Evolutionary conservation across 225 moss, liverwort and hornwort species (phyloP).

Genomic region (Sphagnum tenellum): DNA sequence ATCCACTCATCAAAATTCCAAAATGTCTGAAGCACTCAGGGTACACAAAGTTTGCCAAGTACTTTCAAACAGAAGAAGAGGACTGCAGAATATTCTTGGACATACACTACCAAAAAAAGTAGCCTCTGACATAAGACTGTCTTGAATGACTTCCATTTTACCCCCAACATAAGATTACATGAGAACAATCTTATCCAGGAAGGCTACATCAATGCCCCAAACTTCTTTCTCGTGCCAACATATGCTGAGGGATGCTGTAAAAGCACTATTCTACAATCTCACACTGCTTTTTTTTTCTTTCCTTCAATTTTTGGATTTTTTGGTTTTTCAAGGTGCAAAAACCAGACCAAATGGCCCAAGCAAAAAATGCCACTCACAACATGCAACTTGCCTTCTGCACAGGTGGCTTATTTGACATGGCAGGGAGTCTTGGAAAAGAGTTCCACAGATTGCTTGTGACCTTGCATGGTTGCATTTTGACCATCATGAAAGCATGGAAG

Average conservation of each 20-base stretch:
- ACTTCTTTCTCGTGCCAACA: constrained; percentile 10
- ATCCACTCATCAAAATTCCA: too few species aligned
- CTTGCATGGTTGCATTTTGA: constrained; percentile 37
- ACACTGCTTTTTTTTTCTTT: constrained; percentile 23
- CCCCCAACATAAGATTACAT: constrained; percentile 16
- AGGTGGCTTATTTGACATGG: constrained; percentile 13
- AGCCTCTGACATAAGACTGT: too few species aligned
- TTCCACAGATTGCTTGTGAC: constrained; percentile 32
- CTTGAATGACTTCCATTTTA: too few species aligned
- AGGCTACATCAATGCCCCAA: constrained; percentile 13
- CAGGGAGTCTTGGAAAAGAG: constrained; percentile 14
- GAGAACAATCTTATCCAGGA: constrained; percentile 14
- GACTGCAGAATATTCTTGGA: too few species aligned
- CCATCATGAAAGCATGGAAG: constrained; percentile 32
- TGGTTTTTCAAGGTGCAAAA: constrained; percentile 16
- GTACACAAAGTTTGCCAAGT: too few species aligned
- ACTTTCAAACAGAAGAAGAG: too few species aligned
- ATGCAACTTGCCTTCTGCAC: constrained; percentile 8
- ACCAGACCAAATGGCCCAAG: constrained; percentile 34
- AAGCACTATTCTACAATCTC: constrained; percentile 31
- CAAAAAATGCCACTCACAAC: constrained; percentile 18
- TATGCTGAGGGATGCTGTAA: constrained; percentile 12
- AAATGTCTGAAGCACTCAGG: too few species aligned
- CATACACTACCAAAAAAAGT: too few species aligned
- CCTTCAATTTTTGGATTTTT: constrained; percentile 37